Evolutionary conservation across 2,329 filamentous ascomycete genomes (phyloP).

Genomic region (Cadophora sp.): DNA sequence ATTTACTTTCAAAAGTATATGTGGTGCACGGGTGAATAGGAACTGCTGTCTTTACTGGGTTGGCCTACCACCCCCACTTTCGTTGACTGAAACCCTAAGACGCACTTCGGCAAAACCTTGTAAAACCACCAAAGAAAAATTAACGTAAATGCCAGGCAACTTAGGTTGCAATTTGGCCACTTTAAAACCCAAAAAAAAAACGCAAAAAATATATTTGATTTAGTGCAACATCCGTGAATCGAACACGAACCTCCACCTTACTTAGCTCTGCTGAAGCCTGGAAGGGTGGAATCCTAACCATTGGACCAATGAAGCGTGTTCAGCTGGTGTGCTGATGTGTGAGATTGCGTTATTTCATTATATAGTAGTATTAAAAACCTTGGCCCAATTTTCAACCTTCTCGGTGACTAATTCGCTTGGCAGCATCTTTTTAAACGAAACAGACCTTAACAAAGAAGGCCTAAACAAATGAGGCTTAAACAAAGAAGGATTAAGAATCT

Average conservation of each 20-base stretch:
- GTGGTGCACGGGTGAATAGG: neutral
- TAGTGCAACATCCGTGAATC: conserved; percentile 39
- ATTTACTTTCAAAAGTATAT: too few relatives aligned
- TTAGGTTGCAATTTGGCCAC: too few relatives aligned
- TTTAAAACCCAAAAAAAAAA: neutral
- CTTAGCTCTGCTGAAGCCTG: neutral
- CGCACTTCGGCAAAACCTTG: neutral
- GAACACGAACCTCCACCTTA: conserved; percentile 42
- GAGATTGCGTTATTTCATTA: neutral
- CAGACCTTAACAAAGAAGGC: too few relatives aligned
- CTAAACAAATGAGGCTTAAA: too few relatives aligned
- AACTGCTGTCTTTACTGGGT: neutral
- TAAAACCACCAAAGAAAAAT: too few relatives aligned
- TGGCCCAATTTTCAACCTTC: neutral
- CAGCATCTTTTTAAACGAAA: too few relatives aligned
- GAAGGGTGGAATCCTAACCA: conserved; percentile 36
- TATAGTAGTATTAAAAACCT: neutral
- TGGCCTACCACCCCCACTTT: neutral
- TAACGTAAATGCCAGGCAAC: too few relatives aligned
- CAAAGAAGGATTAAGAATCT: too few relatives aligned
- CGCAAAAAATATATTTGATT: conserved; percentile 1
- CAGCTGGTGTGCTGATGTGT: too few relatives aligned
- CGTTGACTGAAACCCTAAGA: neutral
- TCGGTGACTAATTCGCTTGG: too few relatives aligned
- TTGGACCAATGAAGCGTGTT: neutral